Base-by-base conservation (phyloP, 2,329 filamentous ascomycete genomes). In the Trichophyton mentagrophytes region DNA sequence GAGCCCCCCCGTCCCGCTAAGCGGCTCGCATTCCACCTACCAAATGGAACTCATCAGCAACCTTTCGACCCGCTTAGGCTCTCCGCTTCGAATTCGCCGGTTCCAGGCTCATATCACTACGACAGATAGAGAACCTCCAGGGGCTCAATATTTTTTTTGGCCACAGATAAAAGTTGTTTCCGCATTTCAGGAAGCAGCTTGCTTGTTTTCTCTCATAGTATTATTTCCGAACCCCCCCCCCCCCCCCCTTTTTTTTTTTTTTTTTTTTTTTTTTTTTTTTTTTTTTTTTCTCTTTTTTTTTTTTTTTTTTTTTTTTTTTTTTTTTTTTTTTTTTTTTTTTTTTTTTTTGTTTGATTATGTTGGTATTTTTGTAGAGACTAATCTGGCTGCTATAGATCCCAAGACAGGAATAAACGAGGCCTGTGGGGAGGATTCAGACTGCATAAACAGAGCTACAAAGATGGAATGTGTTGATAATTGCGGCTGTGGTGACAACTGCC, bases 381-480 rank as follows among this genome's bases (percentile, higher is more conserved):
- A 47, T 47, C 17, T 15, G 40, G 7, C 9, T 49, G 13, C 59
- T 59, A 49, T 67, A 84, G 82, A 84, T 70, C 51, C 77, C 58
- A 69, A 75, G 17, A 74, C 75, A 25, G 75, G 76, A 63, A 74
- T 70, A 61, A 99, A 99, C 73, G 76, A 86, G 75, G 91, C 93
- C 57, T 99, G 93, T 73, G 92, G 89, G 66, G 91, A 96, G 69
- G 90, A 96, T 74, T 95, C 91, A 15, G 92, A 97, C 74, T 99
- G 93, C 76, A 99, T 99, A 79, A 99, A 99, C 74, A 88, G 93
- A 69, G 89, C 90, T 61, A 97, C 92, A 62, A 97, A 96, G 74
- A 96, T 97, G 84, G 93, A 99, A 77, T 99, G 93, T 72, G 82
- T 89, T 40, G 84, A 84, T 63, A 87, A 91, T 66, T 93, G 91